Evolutionary conservation across 140 eudicot species (phyloP), one percentile per base, ranked within the genome.

Genomic region (Bidens hawaiensis): DNA sequence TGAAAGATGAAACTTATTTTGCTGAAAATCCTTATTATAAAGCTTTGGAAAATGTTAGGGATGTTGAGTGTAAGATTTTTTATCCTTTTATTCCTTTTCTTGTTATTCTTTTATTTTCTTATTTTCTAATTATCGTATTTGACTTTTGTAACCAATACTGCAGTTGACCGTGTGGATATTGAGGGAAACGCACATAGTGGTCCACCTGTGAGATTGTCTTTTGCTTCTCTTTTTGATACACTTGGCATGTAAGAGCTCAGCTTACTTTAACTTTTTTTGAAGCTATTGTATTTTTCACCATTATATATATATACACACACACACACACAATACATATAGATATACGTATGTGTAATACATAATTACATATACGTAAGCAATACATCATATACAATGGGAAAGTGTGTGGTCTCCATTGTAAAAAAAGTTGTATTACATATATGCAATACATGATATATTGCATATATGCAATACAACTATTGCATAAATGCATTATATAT

Each of bases 201-300:
- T 70, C 80, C 84, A 2, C 63, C 64, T 74, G 89, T 93, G 67
- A 82, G 94, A 79, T 63, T 93, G 68, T 69, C 99, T 71, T 93
- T 88, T 77, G 99, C 99, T 63, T 78, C 94, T 74, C 87, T 93
- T 6, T 93, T 78, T 75, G 99, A 93, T 71, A 88, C 94, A 71
- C 88, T 93, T 65, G 93, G 94, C 87, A 80, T 79, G 99, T 93
- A 75, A 88, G 99, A 81, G 42, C 55, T 47, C 38, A 21, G 63
- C 41, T 72, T 40, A 51, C 67, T 47, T 58, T 34, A 14, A 25
- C 8, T 30, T 30, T n/a, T n/a, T n/a, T n/a, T n/a, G n/a, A n/a
- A n/a, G n/a, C n/a, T n/a, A n/a, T n/a, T n/a, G n/a, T n/a, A n/a
- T n/a, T n/a, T n/a, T n/a, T n/a, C n/a, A n/a, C n/a, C n/a, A n/a